These are phyloP conservation scores for Sugiyamaella japonica DNA, from an alignment of 1,139 yeast genomes.

Conservation along the genomic window DNA sequence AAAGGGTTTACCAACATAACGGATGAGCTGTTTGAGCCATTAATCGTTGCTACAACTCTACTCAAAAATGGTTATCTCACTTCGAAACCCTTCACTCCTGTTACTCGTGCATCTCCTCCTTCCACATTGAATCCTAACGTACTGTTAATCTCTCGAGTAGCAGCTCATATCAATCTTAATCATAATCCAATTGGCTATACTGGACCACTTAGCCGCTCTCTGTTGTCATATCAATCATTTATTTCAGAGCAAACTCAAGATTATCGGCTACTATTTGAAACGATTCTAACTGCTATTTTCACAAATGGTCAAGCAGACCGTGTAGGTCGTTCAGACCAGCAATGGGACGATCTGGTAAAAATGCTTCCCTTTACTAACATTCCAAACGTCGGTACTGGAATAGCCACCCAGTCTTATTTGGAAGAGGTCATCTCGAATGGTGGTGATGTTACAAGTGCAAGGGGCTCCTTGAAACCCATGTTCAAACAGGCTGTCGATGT, in stretches of 20 bases:
- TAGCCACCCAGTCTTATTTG: slow-evolving; percentile 42
- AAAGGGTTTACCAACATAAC: slow-evolving; percentile 33
- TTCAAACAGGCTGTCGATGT: slow-evolving; percentile 40
- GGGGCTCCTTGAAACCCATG: slow-evolving; percentile 25
- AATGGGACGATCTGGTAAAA: slow-evolving; percentile 59
- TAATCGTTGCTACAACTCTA: slow-evolving; percentile 35
- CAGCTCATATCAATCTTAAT: slow-evolving; percentile 55
- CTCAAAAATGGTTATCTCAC: slow-evolving; percentile 33
- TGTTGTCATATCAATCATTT: slow-evolving; percentile 67
- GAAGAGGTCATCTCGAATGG: slow-evolving; percentile 35
- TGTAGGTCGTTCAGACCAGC: slow-evolving; percentile 44
- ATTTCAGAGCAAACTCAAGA: slow-evolving; percentile 54
- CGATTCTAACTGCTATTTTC: slow-evolving; percentile 45
- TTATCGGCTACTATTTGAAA: slow-evolving; percentile 58
- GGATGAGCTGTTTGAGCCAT: slow-evolving; percentile 35
- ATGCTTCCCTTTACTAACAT: slow-evolving; percentile 62
- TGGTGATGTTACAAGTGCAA: slow-evolving; percentile 25
- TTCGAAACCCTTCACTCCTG: slow-evolving; percentile 30
- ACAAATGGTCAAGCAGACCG: slow-evolving; percentile 52
- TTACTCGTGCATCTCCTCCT: slow-evolving; percentile 37
- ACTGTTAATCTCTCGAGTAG: slow-evolving; percentile 56
- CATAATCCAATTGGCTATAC: slow-evolving; percentile 60
- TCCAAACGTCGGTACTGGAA: slow-evolving; percentile 45
- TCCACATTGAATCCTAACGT: slow-evolving; percentile 38
- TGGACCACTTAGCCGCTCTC: slow-evolving; percentile 68